Evolutionary conservation across 805 yeast species (phyloP), one percentile per base, ranked within the genome.

Genomic region (Phaffomyces thermotolerans): DNA sequence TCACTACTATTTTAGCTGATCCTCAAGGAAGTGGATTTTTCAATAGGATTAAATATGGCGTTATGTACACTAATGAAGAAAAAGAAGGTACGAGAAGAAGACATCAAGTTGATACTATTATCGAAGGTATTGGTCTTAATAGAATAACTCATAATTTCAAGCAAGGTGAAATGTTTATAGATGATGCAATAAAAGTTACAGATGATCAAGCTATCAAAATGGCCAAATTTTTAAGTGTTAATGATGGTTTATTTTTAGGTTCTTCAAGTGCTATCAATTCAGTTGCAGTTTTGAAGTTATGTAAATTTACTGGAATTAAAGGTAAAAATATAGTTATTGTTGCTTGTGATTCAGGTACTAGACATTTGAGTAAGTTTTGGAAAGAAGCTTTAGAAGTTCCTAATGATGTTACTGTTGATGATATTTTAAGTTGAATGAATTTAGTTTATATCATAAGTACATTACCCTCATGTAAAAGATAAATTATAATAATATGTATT

Each of bases 11-110:
- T 3, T 66, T 93, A 27, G 96, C 97, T 0, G 99, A 91, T 62
- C 98, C 98, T 1, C 97, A 88, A 56, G 99, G 99, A 0, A 81
- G 93, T 14, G 99, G 99, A 0, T 74, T 93, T 50, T 85, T 73
- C 57, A 88, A 91, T 64, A 68, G 95, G 47, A 77, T 91, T 41
- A 86, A 86, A 55, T 79, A 67, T 56, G 98, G 97, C 2, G 98
- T 91, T 4, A 89, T 93, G 97, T 91, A 87, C 61, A 95, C 90
- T 54, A 51, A 71, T 2, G 89, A 78, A 8, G 99, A 91, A 62
- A 81, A 75, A 51, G 99, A 91, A 65, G 99, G 99, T 1, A 85
- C 93, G 0, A 71, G 98, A 53, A 73, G 97, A 58, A 69, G 99
- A 52, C 98, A 93, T 62, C 99, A 91, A 64, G 98, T 91, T 2